These are phyloP conservation scores for Leccinum griseonigrum DNA, from an alignment of 1,284 basidiomycete genomes.

Conservation along the genomic window DNA sequence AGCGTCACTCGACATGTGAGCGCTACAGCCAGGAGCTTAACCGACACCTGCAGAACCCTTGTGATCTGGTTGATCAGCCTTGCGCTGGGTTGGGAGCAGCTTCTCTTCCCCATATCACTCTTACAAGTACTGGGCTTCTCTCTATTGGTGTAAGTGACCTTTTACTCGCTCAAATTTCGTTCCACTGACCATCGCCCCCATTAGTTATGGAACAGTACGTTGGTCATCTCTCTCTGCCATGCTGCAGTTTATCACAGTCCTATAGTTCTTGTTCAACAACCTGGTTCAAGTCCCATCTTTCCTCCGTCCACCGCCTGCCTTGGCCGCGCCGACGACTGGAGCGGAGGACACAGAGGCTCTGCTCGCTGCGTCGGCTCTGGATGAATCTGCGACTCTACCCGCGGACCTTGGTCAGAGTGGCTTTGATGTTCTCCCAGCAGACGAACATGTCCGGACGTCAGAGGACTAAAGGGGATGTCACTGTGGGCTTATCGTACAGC, in stretches of 20 bases:
- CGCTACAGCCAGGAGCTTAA: conserved; percentile 86
- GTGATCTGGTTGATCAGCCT: conserved; percentile 90
- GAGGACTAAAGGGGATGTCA: conserved; percentile 10
- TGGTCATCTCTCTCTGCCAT: conserved; percentile 2
- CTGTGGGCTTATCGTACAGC: not conserved
- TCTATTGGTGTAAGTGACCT: conserved; percentile 71
- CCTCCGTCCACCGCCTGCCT: conserved; percentile 42
- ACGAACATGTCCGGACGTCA: conserved; percentile 38
- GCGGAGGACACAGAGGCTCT: conserved; percentile 52
- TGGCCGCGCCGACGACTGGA: conserved; percentile 31
- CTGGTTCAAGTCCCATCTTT: conserved; percentile 64
- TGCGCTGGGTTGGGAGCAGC: conserved; percentile 88
- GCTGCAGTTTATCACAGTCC: conserved; percentile 13
- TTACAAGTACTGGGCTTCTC: conserved; percentile 89
- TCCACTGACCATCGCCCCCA: conserved; percentile 8
- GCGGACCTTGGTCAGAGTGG: conserved; percentile 69
- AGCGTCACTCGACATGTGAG: conserved; percentile 89
- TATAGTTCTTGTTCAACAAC: conserved; percentile 77
- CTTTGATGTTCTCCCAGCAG: conserved; percentile 64
- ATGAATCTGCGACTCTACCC: conserved; percentile 75
- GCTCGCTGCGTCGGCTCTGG: conserved; percentile 46
- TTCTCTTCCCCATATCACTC: conserved; percentile 80
- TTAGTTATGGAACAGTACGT: conserved; percentile 60
- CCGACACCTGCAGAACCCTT: conserved; percentile 95
- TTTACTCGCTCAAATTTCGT: conserved; percentile 29